Evolutionary conservation across 208 protist genomes (phyloP), one percentile per base, ranked within the genome.

Genomic region (Porcisia hertigi): DNA sequence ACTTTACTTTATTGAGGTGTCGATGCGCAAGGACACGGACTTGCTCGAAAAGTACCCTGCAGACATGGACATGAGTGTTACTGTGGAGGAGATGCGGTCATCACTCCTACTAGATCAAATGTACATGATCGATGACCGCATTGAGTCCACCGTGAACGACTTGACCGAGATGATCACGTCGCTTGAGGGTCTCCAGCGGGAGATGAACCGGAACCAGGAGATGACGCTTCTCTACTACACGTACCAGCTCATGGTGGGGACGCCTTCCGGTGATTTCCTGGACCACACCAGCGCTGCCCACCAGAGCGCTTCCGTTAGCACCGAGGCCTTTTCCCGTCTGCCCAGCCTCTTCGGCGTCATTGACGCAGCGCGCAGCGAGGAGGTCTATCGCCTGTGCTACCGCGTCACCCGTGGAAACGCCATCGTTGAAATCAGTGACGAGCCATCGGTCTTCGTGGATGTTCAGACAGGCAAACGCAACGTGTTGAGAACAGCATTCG

Each of bases 291-390:
- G 75, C 57, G 66, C 67, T 39, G 72, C 73, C 53, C 75, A 58
- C 30, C 80, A 69, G 45, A 82, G 86, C 39, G 54, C 80, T 34
- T n/a, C 65, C 14, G 54, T 79, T 25, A 77, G 58, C 69, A 69
- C 69, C 0, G 73, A 83, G 60, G 73, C 77, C 5, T 84, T 80
- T 41, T 76, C 73, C 16, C 75, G 75, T 6, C 79, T 98, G 0
- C 83, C 94, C n/a, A 92, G 98, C 66, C 76, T 99, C n/a, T 97
- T 98, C 43, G 99, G 99, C 65, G 96, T 99, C 23, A 90, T 99
- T 64, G 90, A 92, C 18, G 84, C 84, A 34, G 88, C 95, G 0
- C 91, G 91, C 16, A 83, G 99, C 53, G 72, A 80, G 58, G 90
- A 82, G 47, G 94, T 99, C 74, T 93, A 99, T 85, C 87, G 98